A percentile compares a stretch with the other conserved stretches of the same genome.
These are phyloP conservation scores for Creolimax fragrantissima DNA, from an alignment of 78 protist species.

Conservation along the genomic window DNA sequence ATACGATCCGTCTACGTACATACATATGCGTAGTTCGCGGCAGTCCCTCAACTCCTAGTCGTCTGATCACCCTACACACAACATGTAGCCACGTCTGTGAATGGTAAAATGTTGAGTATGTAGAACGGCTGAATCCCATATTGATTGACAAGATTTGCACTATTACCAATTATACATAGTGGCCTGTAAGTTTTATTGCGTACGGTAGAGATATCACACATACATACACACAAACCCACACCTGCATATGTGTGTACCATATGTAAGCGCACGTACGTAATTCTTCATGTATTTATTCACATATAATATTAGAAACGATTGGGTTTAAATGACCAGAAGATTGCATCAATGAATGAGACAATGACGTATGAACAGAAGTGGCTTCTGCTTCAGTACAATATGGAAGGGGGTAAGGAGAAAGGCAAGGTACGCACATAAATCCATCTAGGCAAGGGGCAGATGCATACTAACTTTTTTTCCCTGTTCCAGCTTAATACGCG, in stretches of 20 bases:
- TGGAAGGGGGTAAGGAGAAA: no score
- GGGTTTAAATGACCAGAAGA: neutral
- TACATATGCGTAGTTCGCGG: no score
- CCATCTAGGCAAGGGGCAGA: no score
- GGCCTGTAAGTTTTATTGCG: neutral
- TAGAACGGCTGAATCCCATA: no score
- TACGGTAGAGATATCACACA: neutral
- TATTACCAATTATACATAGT: neutral
- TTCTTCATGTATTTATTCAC: neutral
- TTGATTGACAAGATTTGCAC: neutral
- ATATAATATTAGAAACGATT: neutral
- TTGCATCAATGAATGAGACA: neutral
- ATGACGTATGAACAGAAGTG: neutral
- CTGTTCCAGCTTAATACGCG: no score
- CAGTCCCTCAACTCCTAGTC: no score
- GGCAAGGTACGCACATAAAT: no score
- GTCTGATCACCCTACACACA: no score
- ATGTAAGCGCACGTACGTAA: neutral
- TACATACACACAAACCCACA: neutral
- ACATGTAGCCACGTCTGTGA: no score
- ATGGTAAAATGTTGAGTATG: no score
- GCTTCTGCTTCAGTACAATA: neutral
- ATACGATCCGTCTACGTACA: no score
- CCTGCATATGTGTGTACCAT: neutral
- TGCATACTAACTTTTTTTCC: no score